Conservation (phyloP, 2,329 filamentous ascomycete genomes). For the Cadophora malorum region DNA sequence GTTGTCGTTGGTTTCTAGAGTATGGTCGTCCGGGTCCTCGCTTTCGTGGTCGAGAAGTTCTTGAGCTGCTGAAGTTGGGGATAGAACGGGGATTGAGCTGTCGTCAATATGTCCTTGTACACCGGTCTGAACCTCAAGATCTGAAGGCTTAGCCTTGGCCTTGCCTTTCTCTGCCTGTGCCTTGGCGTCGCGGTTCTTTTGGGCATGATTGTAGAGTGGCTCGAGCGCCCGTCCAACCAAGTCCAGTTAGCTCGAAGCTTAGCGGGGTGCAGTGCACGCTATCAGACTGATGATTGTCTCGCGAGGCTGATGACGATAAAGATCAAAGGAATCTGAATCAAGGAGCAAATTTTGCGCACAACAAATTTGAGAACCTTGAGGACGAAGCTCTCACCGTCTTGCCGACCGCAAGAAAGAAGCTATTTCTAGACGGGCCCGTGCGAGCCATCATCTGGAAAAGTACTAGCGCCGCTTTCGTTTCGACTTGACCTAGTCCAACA, state of each 20-base stretch:
- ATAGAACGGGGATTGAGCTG: background rate
- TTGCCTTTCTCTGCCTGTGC: background rate
- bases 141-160: background rate
- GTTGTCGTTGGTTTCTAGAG: constrained; percentile 8
- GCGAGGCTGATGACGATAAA: background rate
- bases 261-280: background rate
- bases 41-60: constrained; percentile 10
- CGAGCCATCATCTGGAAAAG: background rate
- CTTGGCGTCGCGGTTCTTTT: background rate
- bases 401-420: background rate
- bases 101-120: background rate
- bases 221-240: background rate
- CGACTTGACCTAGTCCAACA: background rate
- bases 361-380: background rate
- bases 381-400: background rate
- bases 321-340: background rate
- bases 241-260: background rate
- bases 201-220: background rate
- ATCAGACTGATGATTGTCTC: background rate
- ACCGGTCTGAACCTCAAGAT: background rate
- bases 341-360: background rate
- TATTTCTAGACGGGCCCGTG: background rate
- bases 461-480: background rate
- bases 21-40: constrained; percentile 4
- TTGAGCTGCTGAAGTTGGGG: background rate